A percentile compares a stretch with the other conserved stretches of the same genome.
These are phyloP conservation scores for Ajuga reptans DNA, from an alignment of 305 asterid genomes.

Conservation along the genomic window DNA sequence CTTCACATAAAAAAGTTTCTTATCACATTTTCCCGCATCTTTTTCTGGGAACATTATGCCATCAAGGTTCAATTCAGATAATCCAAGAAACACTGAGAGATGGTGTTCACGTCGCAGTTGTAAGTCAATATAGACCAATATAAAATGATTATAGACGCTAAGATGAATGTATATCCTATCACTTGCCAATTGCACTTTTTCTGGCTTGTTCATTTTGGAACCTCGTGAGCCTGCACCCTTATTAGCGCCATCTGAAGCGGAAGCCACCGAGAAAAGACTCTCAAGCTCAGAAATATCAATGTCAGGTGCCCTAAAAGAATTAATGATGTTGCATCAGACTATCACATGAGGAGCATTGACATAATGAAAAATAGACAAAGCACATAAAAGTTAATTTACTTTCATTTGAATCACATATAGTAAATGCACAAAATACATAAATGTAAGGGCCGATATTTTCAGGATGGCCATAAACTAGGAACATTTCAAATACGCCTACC, in stretches of 20 bases:
- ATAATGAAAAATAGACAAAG: not conserved
- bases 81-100: not conserved
- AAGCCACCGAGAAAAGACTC: constrained; percentile 92
- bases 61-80: not conserved
- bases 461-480: constrained; percentile 1
- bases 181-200: constrained; percentile 90
- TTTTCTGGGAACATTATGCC: constrained; percentile 3
- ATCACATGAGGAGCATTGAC: constrained; percentile 5
- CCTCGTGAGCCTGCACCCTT: constrained; percentile 74
- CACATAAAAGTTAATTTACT: not conserved
- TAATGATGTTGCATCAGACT: constrained; percentile 29
- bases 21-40: not conserved
- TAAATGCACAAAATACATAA: constrained; percentile 6
- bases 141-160: not conserved
- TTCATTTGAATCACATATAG: not conserved
- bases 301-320: constrained; percentile 75
- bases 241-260: constrained; percentile 65
- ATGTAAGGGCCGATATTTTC: constrained; percentile 14
- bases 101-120: constrained; percentile 10
- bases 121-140: constrained; percentile 7
- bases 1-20: not conserved
- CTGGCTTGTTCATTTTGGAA: constrained; percentile 82
- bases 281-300: constrained; percentile 95
- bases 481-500: constrained; percentile 41
- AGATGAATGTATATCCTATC: constrained; percentile 22